Conservation (phyloP, 2,329 filamentous ascomycete species). For the Onygenales sp. region DNA sequence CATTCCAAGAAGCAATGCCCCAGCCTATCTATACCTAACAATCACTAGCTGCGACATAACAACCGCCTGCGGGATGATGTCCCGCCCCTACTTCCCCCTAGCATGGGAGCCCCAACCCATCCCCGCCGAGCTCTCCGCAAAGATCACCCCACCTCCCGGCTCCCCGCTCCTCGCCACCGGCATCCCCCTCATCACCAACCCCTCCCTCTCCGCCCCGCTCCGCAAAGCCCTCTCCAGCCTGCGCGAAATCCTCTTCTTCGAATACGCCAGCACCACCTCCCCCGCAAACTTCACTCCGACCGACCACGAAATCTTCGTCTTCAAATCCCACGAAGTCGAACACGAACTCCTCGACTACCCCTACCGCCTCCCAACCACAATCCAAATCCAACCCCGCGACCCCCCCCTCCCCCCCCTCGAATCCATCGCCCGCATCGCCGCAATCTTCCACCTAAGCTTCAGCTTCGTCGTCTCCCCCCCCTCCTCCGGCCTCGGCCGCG, state of each 20-base stretch:
- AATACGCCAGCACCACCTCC: constrained; percentile 17
- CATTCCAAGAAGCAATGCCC: neutral
- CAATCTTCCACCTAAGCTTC: constrained; percentile 23
- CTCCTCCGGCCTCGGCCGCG: constrained; percentile 24
- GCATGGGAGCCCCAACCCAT: constrained; percentile 23
- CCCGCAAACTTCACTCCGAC: constrained; percentile 12
- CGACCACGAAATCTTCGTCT: constrained; percentile 25
- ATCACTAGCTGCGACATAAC: constrained; percentile 24
- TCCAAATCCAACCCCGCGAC: neutral
- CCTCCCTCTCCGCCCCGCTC: constrained; percentile 20
- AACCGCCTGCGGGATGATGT: constrained; percentile 24
- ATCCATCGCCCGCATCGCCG: constrained; percentile 21
- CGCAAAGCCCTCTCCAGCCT: constrained; percentile 18
- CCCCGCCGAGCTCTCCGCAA: constrained; percentile 17
- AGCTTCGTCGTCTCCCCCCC: constrained; percentile 26
- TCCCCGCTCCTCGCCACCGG: constrained; percentile 19
- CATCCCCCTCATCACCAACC: constrained; percentile 19
- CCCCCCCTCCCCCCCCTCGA: constrained; percentile 17
- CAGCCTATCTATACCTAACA: neutral
- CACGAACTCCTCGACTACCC: constrained; percentile 30
- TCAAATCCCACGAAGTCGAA: constrained; percentile 26
- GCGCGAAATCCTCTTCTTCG: constrained; percentile 25
- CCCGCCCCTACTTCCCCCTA: constrained; percentile 25
- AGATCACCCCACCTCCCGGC: constrained; percentile 19
- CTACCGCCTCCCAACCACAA: constrained; percentile 11